Percentiles rank a stretch among this genome's conserved stretches.
phyloP scores from a whole-genome alignment of 495 filamentous ascomycete genomes.

The Trypethelium eluteriae region DNA sequence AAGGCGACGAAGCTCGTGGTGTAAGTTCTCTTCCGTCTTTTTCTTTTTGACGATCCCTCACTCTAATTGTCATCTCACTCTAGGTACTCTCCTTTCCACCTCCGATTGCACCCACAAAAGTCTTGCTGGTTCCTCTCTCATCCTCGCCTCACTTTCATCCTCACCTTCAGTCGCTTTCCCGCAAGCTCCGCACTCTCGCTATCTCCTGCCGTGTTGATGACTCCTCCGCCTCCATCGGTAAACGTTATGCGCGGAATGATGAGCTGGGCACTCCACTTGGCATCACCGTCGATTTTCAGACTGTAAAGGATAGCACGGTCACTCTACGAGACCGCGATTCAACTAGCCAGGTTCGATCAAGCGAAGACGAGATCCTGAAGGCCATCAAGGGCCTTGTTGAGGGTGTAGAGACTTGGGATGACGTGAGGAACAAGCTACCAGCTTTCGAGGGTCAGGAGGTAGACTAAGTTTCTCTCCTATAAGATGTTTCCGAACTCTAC shows the following conservation, averaged over 20 bases:
- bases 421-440: conserved; percentile 53
- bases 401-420: conserved; percentile 58
- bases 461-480: conserved; percentile 37
- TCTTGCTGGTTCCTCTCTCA: conserved; percentile 60
- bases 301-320: conserved; percentile 56
- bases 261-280: conserved; percentile 61
- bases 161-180: conserved; percentile 44
- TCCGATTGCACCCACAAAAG: conserved; percentile 59
- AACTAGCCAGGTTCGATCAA: conserved; percentile 59
- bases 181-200: conserved; percentile 52
- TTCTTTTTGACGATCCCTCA: conserved; percentile 3
- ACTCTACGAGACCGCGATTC: conserved; percentile 62
- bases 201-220: conserved; percentile 59
- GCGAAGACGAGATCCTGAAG: conserved; percentile 56
- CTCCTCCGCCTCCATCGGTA: conserved; percentile 61
- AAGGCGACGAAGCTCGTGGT: conserved; percentile 55
- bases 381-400: conserved; percentile 55
- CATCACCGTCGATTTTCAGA: conserved; percentile 65
- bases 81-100: conserved; percentile 63
- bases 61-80: conserved; percentile 10
- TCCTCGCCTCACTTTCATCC: conserved; percentile 52
- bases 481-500: no score
- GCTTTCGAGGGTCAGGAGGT: conserved; percentile 63
- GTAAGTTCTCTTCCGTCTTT: conserved; percentile 39
- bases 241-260: conserved; percentile 57